Base-by-base conservation (phyloP, 345 rosid genomes). In the Cardiospermum halicacabum region DNA sequence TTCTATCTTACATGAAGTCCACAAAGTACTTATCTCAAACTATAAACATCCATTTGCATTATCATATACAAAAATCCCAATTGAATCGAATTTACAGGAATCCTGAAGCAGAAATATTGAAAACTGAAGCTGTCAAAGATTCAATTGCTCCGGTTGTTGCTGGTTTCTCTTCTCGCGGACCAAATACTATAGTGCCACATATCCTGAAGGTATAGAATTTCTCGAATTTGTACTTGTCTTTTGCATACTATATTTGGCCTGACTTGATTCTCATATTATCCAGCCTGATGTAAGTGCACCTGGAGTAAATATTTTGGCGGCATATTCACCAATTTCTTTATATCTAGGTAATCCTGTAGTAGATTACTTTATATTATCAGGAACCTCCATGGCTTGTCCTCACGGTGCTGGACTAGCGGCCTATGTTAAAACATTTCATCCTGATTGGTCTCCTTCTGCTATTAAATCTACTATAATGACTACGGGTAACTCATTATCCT, bases 281-380 rank as follows among this genome's bases (percentile, higher is more conserved):
- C 62, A 77, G 81, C 82, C 81, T 7, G 82, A 81, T 64, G 50
- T 81, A 24, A 69, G 56, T 40, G 85, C 81, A n/a, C 82, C 81
- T 12, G 81, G 83, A n/a, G n/a, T n/a, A n/a, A n/a, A n/a, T n/a
- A n/a, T 81, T n/a, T n/a, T n/a, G n/a, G n/a, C n/a, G n/a, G 81
- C 79, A 11, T 76, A 0, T 51, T 70, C 83, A 58, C 72, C n/a
- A n/a, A n/a, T n/a, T 67, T 2, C 0, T 32, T 19, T 3, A 85
- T n/a, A 76, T 58, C 25, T 60, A n/a, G n/a, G 0, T 24, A 77
- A 22, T 77, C 75, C 65, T n/a, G n/a, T n/a, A n/a, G n/a, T n/a
- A n/a, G 54, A 25, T 4, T 81, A 50, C 71, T 71, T 26, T 59
- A 40, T 78, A 50, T 0, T 64, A 53, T 71, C 76, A n/a, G 86